Base-by-base conservation (phyloP, 805 yeast genomes). In the Ogataea corticis region DNA sequence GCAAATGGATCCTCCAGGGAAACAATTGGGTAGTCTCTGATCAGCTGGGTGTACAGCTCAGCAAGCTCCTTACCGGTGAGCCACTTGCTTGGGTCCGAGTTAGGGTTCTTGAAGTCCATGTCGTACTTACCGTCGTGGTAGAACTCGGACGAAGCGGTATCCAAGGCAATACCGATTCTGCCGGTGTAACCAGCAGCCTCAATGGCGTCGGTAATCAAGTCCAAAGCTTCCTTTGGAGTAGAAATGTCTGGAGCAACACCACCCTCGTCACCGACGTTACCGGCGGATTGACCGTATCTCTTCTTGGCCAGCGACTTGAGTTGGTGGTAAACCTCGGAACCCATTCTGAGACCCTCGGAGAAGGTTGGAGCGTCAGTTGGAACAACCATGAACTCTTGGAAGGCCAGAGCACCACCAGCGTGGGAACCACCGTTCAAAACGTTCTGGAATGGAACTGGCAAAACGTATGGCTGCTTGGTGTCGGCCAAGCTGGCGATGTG, bases 261-360 rank as follows among this genome's bases (percentile, higher is more conserved):
- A 86, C 99, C 99, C 82, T 92, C 99, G 76, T 92, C 99, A 83
- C 99, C 99, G 70, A 92, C 99, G 79, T 92, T 92, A 77, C 97
- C 98, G 66, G 99, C 99, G 55, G 96, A 85, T 69, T 88, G 85
- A 70, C 99, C 99, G 85, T 92, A 94, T 72, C 77, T 80, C 84
- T 88, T 85, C 83, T 88, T 87, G 73, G 98, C 85, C 66, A 87
- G 77, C 57, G 91, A 74, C 82, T 94, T 94, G 74, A 92, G 83
- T 77, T 80, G 79, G 84, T 92, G 98, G 94, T 92, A 92, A 62
- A 91, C 97, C 81, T 92, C 99, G 54, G 96, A 72, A 72, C 98
- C 98, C 58, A 88, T 87, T 81, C 97, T 88, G 73, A 94, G 75
- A 63, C 96, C 98, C 77, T 92, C 98, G 57, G 95, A 69, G 85